Conservation (phyloP, 169 alveolate species). For the Miamiensis avidus region DNA sequence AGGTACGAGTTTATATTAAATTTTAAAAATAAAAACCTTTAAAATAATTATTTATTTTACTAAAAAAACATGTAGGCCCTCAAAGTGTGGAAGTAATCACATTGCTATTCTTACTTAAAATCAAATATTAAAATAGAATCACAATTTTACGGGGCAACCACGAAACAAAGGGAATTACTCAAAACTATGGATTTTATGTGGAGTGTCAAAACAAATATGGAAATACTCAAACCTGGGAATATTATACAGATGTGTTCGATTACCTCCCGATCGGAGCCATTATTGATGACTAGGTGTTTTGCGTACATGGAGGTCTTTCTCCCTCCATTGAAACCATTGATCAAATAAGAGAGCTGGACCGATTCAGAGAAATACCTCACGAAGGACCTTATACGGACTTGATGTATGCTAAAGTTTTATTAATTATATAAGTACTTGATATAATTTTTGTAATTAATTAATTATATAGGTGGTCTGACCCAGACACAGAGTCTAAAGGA, state of each 20-base stretch:
- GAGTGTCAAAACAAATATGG: slow-evolving; percentile 82
- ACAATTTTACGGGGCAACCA: slow-evolving; percentile 86
- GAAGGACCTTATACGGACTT: slow-evolving; percentile 86
- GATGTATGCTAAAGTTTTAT: slow-evolving; percentile 29
- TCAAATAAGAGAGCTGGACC: slow-evolving; percentile 63
- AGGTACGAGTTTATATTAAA: slow-evolving; percentile 38
- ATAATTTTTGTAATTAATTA: too few relatives aligned
- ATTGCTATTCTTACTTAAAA: slow-evolving; percentile 63
- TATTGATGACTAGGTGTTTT: slow-evolving; percentile 69
- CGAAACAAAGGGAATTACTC: slow-evolving; percentile 83
- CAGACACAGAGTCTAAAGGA: slow-evolving; percentile 74
- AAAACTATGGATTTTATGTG: slow-evolving; percentile 83
- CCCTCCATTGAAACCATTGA: slow-evolving; percentile 71
- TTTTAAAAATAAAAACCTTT: not conserved
- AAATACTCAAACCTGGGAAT: slow-evolving; percentile 75
- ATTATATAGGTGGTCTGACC: slow-evolving; percentile 87
- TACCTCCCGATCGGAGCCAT: slow-evolving; percentile 79
- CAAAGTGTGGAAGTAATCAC: slow-evolving; percentile 81
- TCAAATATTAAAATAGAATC: slow-evolving; percentile 75
- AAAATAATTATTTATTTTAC: not conserved
- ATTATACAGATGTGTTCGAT: slow-evolving; percentile 84
- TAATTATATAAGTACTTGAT: too few relatives aligned
- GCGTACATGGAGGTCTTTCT: slow-evolving; percentile 89
- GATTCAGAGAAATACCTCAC: slow-evolving; percentile 85
- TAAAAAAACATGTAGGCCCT: slow-evolving; percentile 49